Conservation (phyloP, 441 rosid species). For the Raphanus hybrid region DNA sequence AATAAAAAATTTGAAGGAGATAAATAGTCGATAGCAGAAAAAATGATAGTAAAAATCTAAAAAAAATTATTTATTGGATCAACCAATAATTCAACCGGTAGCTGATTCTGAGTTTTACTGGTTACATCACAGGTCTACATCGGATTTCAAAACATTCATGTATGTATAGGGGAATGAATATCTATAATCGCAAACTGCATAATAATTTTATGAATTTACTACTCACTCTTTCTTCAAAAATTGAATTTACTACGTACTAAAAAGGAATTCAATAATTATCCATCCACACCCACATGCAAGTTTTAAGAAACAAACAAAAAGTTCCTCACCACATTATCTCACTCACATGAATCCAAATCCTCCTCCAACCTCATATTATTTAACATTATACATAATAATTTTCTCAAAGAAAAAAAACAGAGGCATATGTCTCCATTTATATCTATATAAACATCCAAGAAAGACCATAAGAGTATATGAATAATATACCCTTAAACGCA, state of each 20-base stretch:
- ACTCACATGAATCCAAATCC: conserved; percentile 42
- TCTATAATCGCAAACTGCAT: conserved; percentile 11
- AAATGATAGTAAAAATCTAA: too few species aligned
- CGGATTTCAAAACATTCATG: too few species aligned
- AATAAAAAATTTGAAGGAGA: too few species aligned
- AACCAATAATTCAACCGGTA: too few species aligned
- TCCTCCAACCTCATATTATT: conserved; percentile 45
- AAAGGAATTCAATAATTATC: conserved; percentile 35
- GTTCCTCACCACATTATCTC: conserved; percentile 41
- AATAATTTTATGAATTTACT: neutral
- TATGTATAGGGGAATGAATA: neutral
- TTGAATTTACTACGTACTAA: conserved; percentile 6
- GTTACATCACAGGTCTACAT: too few species aligned
- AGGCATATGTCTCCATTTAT: conserved; percentile 26
- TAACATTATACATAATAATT: conserved; percentile 30
- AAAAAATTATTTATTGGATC: too few species aligned
- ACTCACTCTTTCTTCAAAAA: neutral
- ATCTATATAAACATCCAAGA: conserved; percentile 40
- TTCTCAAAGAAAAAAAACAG: neutral
- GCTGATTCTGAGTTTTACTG: too few species aligned
- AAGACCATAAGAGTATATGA: conserved; percentile 25
- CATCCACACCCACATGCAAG: conserved; percentile 46
- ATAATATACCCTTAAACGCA: conserved; percentile 33
- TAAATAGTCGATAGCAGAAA: too few species aligned
- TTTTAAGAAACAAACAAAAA: conserved; percentile 42